phyloP scores from a whole-genome alignment of 192 early-diverging fungal species.

The Chytriomyces sp. region DNA sequence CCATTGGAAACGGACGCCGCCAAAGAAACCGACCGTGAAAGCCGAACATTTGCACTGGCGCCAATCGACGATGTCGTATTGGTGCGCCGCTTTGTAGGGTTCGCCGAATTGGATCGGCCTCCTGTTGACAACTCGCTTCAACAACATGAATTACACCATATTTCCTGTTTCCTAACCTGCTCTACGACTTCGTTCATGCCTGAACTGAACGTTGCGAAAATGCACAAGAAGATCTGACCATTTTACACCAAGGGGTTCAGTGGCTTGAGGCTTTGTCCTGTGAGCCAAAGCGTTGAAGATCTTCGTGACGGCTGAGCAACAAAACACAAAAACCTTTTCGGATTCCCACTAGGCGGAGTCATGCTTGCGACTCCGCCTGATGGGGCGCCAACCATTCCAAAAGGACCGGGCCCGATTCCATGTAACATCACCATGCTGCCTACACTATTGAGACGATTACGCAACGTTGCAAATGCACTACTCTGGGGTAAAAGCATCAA shows the following conservation, averaged over 20 bases:
- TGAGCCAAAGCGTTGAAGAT: background rate
- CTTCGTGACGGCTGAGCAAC: background rate
- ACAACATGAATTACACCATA: background rate
- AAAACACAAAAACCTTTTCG: background rate
- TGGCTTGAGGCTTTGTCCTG: background rate
- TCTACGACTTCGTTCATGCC: slow-evolving; percentile 73
- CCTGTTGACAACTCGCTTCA: background rate
- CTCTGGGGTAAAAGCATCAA: slow-evolving; percentile 98
- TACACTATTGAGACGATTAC: slow-evolving; percentile 91
- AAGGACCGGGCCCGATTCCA: background rate
- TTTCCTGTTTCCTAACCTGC: slow-evolving; percentile 39
- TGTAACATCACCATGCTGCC: slow-evolving; percentile 50
- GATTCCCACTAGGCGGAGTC: background rate
- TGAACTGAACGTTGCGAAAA: slow-evolving; percentile 70
- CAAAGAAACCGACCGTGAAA: background rate
- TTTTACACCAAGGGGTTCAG: slow-evolving; percentile 4
- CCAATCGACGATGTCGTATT: background rate
- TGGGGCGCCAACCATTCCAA: background rate
- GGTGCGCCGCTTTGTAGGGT: background rate
- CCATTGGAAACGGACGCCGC: background rate
- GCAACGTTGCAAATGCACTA: slow-evolving; percentile 90
- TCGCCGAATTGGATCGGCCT: background rate
- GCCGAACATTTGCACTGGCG: background rate
- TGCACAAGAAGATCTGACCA: slow-evolving; percentile 74
- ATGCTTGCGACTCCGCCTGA: background rate